Conservation (phyloP, 345 rosid genomes). For the Orychophragmus violaceus region DNA sequence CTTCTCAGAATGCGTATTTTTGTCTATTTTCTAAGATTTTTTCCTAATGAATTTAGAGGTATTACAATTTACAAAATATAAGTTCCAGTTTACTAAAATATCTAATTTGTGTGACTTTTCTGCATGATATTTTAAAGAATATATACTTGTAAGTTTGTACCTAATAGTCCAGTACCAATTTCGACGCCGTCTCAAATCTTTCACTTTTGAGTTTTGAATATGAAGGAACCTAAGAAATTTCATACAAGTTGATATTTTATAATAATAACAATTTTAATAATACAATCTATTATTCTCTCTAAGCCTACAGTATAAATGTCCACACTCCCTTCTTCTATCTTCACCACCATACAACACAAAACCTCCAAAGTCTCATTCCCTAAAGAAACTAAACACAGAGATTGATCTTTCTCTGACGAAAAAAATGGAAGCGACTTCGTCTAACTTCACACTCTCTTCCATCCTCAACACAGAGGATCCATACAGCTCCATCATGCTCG, state of each 20-base stretch:
- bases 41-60: neutral
- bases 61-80: neutral
- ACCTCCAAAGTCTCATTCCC: neutral
- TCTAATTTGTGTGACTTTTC: neutral
- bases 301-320: constrained; percentile 6
- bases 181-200: constrained; percentile 13
- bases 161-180: neutral
- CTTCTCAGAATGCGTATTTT: neutral
- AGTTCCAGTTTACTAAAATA: neutral
- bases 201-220: neutral
- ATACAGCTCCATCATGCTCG: constrained; percentile 1
- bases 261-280: neutral
- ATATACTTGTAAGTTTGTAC: neutral
- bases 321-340: constrained; percentile 2
- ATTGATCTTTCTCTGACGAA: neutral
- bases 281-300: neutral
- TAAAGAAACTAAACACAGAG: neutral
- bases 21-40: neutral
- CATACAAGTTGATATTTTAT: neutral
- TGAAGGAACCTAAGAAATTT: constrained; percentile 18
- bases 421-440: constrained; percentile 4
- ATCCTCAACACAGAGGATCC: constrained; percentile 12
- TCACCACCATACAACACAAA: constrained; percentile 9
- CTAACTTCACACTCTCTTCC: constrained; percentile 4
- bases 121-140: neutral